Evolutionary conservation across 2,329 filamentous ascomycete genomes (phyloP).

Genomic region (Calycina herbarum): DNA sequence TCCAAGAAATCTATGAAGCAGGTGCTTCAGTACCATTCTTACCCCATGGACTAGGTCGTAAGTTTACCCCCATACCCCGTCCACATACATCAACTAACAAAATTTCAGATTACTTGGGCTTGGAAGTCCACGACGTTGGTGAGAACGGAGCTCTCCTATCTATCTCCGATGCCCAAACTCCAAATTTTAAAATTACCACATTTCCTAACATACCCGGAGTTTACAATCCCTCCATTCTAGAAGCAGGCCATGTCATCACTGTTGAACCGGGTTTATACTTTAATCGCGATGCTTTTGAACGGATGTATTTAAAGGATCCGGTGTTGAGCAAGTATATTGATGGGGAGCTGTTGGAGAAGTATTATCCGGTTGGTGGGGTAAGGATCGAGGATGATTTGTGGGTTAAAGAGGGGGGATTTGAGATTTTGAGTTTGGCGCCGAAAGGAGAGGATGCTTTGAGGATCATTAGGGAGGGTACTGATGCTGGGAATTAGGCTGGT

Average conservation of each 20-base stretch:
- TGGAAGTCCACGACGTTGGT: conserved; percentile 63
- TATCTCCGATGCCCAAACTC: conserved; percentile 11
- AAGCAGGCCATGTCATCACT: conserved; percentile 69
- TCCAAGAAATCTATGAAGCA: conserved; percentile 51
- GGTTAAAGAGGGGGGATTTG: conserved; percentile 73
- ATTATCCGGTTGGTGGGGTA: conserved; percentile 81
- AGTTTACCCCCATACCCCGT: conserved; percentile 9
- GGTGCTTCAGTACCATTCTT: conserved; percentile 63
- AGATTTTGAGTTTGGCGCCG: conserved; percentile 80
- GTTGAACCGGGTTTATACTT: conserved; percentile 82
- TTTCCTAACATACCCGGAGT: conserved; percentile 11
- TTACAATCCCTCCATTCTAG: conserved; percentile 42
- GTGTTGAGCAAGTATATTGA: conserved; percentile 66
- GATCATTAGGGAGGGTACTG: conserved; percentile 47
- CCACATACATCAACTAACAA: conserved; percentile 12
- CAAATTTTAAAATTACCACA: conserved; percentile 21
- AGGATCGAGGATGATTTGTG: conserved; percentile 90
- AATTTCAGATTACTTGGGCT: conserved; percentile 55
- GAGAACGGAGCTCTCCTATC: conserved; percentile 41
- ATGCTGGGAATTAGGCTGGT: too few relatives aligned
- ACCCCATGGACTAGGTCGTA: conserved; percentile 53
- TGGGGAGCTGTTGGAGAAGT: conserved; percentile 61
- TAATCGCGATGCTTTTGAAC: conserved; percentile 70
- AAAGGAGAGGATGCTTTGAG: conserved; percentile 72
- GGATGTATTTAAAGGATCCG: conserved; percentile 61